Percentiles rank a stretch among this genome's conserved stretches.
Evolutionary conservation across 2,329 filamentous ascomycete genomes (phyloP).

Genomic region (Trichoderma hamatum): DNA sequence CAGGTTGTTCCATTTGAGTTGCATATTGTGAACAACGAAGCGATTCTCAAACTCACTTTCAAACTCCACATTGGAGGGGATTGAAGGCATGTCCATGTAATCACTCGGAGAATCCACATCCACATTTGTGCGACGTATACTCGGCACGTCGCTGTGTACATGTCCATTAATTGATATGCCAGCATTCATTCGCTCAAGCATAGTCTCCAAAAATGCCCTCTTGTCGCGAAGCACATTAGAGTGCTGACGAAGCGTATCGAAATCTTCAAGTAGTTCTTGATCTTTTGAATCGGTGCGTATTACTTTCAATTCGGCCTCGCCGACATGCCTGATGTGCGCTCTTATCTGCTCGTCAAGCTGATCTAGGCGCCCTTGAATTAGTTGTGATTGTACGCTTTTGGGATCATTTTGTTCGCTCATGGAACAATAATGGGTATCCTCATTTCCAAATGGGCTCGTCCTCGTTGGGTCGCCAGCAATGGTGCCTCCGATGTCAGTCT

Average conservation of each 20-base stretch:
- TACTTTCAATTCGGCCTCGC: conserved; percentile 73
- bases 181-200: conserved; percentile 55
- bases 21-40: conserved; percentile 96
- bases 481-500: conserved; percentile 85
- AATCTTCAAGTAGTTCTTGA: conserved; percentile 56
- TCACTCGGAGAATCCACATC: conserved; percentile 56
- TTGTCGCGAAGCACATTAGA: conserved; percentile 60
- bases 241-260: conserved; percentile 62
- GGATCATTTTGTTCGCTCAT: conserved; percentile 93
- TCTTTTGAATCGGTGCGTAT: conserved; percentile 56
- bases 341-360: conserved; percentile 78
- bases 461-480: conserved; percentile 80
- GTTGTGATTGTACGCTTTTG: conserved; percentile 79
- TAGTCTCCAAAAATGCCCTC: conserved; percentile 60
- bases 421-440: conserved; percentile 91
- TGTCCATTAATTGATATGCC: conserved; percentile 40
- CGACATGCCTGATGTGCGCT: conserved; percentile 71
- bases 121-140: conserved; percentile 41
- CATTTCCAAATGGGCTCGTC: conserved; percentile 87
- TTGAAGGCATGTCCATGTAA: conserved; percentile 67
- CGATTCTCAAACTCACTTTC: conserved; percentile 96
- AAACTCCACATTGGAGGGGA: conserved; percentile 75
- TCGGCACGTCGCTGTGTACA: conserved; percentile 33
- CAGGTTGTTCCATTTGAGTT: conserved; percentile 98
- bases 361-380: conserved; percentile 79